Evolutionary conservation across 768 basidiomycete species (phyloP), one percentile per base, ranked within the genome.

Genomic region (Trametes sanguinea): DNA sequence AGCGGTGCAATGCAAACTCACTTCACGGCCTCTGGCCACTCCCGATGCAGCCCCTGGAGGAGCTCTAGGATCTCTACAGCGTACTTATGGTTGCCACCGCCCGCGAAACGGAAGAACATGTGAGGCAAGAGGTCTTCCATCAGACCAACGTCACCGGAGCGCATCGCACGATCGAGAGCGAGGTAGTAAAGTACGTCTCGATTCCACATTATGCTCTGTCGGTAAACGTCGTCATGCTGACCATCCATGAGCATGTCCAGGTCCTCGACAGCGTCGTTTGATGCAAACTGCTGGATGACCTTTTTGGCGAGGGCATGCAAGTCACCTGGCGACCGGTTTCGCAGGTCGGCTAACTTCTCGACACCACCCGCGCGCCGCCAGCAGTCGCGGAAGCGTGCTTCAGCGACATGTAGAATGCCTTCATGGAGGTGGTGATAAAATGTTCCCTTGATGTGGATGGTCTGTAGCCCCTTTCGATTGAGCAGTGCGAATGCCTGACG

Each of bases 111-210:
- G 30, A 69, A 71, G 0, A 72, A 43, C 2, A 74, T 54, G 10
- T 56, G 66, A 1, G 71, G 72, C 0, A 76, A 62, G 0, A 65
- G 42, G 9, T 61, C 62, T 54, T 71, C 63, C 59, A 75, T 72
- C 0, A 60, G 32, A 3, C 70, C 72, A 2, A 74, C 14, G 61
- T 73, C 70, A 4, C 81, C 78, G 3, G 54, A 37, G 40, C 64
- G 67, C n/a, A 80, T 77, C 0, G 78, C 76, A 3, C 73, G 48
- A 27, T 73, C 55, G 0, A 82, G 68, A 1, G 72, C 69, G 37
- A 81, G 60, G 55, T 78, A 81, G 3, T 70, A 68, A 0, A 82
- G 66, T 0, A 76, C 60, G 60, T 80, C 78, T 0, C 70, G 63
- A 47, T 75, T 76, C 65, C 70, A 78, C 74, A 76, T 71, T 1